Base-by-base conservation (phyloP, 148 eudicot genomes). In the Persicaria maculosa region DNA sequence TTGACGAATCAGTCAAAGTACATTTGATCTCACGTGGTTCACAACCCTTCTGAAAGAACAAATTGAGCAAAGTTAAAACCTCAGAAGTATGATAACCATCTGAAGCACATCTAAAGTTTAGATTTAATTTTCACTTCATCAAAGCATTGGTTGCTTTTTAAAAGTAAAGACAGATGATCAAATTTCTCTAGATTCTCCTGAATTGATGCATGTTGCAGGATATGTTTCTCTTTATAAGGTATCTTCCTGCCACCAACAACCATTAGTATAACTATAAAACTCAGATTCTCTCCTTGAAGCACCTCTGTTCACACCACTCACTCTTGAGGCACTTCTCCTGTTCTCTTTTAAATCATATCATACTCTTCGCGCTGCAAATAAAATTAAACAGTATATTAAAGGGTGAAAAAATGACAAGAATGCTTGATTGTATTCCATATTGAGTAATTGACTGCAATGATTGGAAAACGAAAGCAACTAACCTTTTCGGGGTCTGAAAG, bases 1-100 rank as follows among this genome's bases (percentile, higher is more conserved):
- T 86, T 75, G 99, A 95, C 43, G 96, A 86, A 78, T 92, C 90
- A 8, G 91, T 85, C 74, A 90, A 90, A 76, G 97, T 90, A 11
- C 93, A 97, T 72, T 95, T 88, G 69, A 95, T 93, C 81, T 86
- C 96, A 82, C 92, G 88, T 71, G 85, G 77, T 73, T 91, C 99
- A 47, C 99, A 96, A 8, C 91, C 99, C 86, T 92, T 90, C 99
- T 95, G 92, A 11, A 71, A 74, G 43, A 77, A 76, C n/a, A 17
- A 16, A 44, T n/a, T 1, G 73, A 47, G 52, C 46, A 47, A 70
- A 44, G 12, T 2, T 71, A 36, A 58, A 25, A 47, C 31, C 72
- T 22, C 40, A 64, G 8, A 3, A 31, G 16, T 31, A 64, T 0
- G 46, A 31, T 61, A 9, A 22, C 22, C 44, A 61, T 61, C 67